Base-by-base conservation (phyloP, 2,329 filamentous ascomycete species). In the Zasmidium angulare region DNA sequence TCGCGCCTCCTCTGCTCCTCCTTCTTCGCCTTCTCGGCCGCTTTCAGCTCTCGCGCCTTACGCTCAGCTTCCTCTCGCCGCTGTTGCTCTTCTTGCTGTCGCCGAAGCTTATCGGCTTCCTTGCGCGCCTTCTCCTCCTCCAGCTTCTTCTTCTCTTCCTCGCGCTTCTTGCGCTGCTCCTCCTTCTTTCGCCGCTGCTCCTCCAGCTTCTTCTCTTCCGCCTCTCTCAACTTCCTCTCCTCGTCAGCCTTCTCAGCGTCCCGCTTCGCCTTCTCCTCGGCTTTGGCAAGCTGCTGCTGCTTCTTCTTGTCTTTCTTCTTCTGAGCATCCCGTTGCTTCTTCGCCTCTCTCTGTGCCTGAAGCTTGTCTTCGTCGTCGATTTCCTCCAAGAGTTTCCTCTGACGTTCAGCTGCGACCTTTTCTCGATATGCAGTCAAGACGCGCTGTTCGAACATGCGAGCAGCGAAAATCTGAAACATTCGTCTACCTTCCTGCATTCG, bases 391-490 rank as follows among this genome's bases (percentile, higher is more conserved):
- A 99, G 86, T 74, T 92, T 92, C 71, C 90, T 84, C 72, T 97
- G 93, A 24, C 95, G 90, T 77, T 99, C 93, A 68, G 89, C 87
- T 19, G 95, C 91, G 2, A 99, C 93, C 75, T 97, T 97, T 78
- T 98, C 93, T 75, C 92, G 90, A 77, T 99, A 99, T n/a, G 95
- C 95, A 46, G 90, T 93, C 60, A 99, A 82, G 21, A 99, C 95
- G 64, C 95, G 85, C 75, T 99, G 95, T 78, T 99, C 95, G 75
- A 99, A 99, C 95, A 99, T 99, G 64, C 95, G 88, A 59, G 95
- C 95, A 62, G 95, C 95, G 76, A 99, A 99, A 75, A 99, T 98
- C 75, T 99, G 95, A 74, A 99, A 99, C 95, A 99, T 99, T 68
- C 93, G 85, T 58, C 95, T 87, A 62, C 95, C 95, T 81, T 99